These are phyloP conservation scores for Tylopilus cervinicoccineus DNA, from an alignment of 768 basidiomycete species.

Conservation along the genomic window DNA sequence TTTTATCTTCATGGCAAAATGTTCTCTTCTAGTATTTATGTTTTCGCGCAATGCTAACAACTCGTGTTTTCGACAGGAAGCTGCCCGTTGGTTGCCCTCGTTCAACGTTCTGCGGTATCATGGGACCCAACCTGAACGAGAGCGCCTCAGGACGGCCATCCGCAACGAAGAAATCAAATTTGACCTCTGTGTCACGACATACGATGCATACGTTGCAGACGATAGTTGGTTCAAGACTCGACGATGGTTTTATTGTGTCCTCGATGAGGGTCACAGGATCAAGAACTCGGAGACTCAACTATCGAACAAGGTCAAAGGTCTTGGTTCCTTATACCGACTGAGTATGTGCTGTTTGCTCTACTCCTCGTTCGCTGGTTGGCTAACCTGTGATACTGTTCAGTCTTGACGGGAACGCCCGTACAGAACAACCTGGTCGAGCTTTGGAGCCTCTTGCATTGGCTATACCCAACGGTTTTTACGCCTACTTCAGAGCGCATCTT, in stretches of 20 bases:
- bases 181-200: slow-evolving; percentile 64
- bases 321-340: slow-evolving; percentile 56
- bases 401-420: slow-evolving; percentile 71
- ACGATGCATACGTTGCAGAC: slow-evolving; percentile 58
- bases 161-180: slow-evolving; percentile 32
- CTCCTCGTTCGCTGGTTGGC: background rate
- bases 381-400: slow-evolving; percentile 24
- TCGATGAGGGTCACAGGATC: slow-evolving; percentile 70
- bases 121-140: slow-evolving; percentile 50
- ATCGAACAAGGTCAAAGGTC: slow-evolving; percentile 48
- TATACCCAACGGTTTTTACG: slow-evolving; percentile 54
- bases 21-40: slow-evolving; percentile 28
- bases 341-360: slow-evolving; percentile 31
- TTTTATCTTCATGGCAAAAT: slow-evolving; percentile 55
- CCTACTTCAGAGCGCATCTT: slow-evolving; percentile 44
- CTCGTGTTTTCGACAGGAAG: slow-evolving; percentile 36
- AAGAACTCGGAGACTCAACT: slow-evolving; percentile 62
- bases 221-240: slow-evolving; percentile 57
- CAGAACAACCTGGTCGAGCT: slow-evolving; percentile 63
- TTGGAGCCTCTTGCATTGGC: slow-evolving; percentile 53
- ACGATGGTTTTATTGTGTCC: slow-evolving; percentile 55
- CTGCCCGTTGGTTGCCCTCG: slow-evolving; percentile 50
- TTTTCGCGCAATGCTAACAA: background rate
- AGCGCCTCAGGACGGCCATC: slow-evolving; percentile 47
- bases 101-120: slow-evolving; percentile 59